phyloP scores from a whole-genome alignment of 176 grass and related monocot species.

The maize (Zea mays) region DNA sequence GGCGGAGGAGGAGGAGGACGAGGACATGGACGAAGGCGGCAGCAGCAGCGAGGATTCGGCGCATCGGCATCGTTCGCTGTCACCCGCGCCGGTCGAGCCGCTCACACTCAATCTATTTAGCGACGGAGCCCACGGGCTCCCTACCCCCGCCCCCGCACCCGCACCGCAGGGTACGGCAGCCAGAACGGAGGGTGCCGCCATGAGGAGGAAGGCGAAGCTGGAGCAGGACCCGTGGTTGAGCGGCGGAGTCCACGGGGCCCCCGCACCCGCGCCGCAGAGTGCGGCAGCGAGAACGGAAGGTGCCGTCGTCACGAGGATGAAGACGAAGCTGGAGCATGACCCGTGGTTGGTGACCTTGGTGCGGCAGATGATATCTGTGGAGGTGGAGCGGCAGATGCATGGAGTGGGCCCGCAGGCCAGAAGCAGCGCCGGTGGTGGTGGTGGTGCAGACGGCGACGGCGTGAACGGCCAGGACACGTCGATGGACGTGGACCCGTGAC shows the following conservation, averaged over 20 bases:
- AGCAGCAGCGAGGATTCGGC: constrained; percentile 28
- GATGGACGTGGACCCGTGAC: too few relatives aligned
- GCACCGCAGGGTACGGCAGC: too few relatives aligned
- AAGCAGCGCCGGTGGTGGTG: not conserved
- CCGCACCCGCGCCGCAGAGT: not conserved
- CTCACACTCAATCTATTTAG: too few relatives aligned
- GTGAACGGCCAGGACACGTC: constrained; percentile 11
- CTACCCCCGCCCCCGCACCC: too few relatives aligned
- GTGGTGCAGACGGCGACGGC: not conserved
- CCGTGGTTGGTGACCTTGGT: constrained; percentile 37
- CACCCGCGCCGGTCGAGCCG: too few relatives aligned
- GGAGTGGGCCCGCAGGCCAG: constrained; percentile 26
- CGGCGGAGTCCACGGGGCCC: not conserved
- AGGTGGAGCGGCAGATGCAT: constrained; percentile 61
- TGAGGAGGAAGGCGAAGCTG: too few relatives aligned
- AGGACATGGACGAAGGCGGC: not conserved
- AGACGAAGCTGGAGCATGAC: constrained; percentile 26
- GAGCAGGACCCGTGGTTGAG: not conserved
- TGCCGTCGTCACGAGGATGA: not conserved
- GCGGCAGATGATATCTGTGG: constrained; percentile 60
- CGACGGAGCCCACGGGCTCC: not conserved
- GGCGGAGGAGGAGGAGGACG: not conserved
- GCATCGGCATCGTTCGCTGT: not conserved
- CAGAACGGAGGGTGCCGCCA: too few relatives aligned
- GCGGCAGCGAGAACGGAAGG: not conserved